Evolutionary conservation across 2,329 filamentous ascomycete species (phyloP).

Genomic region (Claviceps capensis): DNA sequence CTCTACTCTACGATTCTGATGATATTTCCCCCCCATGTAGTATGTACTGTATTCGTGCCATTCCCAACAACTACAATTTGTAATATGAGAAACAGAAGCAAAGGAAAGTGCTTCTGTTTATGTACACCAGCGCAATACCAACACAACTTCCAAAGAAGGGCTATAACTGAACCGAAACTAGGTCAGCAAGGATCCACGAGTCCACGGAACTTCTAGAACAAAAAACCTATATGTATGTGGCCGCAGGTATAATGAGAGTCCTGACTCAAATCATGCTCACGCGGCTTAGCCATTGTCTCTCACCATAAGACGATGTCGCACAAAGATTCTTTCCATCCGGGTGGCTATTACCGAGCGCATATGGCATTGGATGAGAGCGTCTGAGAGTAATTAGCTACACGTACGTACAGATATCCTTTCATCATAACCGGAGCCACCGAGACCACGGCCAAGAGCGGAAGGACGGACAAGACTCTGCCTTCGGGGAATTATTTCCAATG

Average conservation of each 20-base stretch:
- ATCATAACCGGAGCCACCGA: too few relatives aligned
- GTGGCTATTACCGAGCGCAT: too few relatives aligned
- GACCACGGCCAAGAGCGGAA: not conserved
- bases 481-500: not conserved
- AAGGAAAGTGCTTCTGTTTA: not conserved
- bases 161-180: not conserved
- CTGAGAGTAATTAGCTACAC: too few relatives aligned
- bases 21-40: constrained; percentile 27
- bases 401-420: too few relatives aligned
- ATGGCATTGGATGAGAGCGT: too few relatives aligned
- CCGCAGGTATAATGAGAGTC: too few relatives aligned
- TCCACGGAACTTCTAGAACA: not conserved
- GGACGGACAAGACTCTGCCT: not conserved
- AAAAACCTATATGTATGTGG: too few relatives aligned
- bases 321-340: too few relatives aligned
- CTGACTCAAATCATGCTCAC: too few relatives aligned
- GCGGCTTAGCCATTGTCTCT: too few relatives aligned
- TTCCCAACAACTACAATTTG: constrained; percentile 8
- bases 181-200: not conserved
- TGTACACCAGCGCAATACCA: not conserved
- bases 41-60: constrained; percentile 1
- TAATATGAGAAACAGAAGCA: not conserved
- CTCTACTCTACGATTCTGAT: constrained; percentile 6
- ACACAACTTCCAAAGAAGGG: not conserved
- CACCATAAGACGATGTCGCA: too few relatives aligned